A percentile compares a stretch with the other conserved stretches of the same genome.
phyloP scores from a whole-genome alignment of 768 basidiomycete species.

The Rhodotorula taiwanensis region DNA sequence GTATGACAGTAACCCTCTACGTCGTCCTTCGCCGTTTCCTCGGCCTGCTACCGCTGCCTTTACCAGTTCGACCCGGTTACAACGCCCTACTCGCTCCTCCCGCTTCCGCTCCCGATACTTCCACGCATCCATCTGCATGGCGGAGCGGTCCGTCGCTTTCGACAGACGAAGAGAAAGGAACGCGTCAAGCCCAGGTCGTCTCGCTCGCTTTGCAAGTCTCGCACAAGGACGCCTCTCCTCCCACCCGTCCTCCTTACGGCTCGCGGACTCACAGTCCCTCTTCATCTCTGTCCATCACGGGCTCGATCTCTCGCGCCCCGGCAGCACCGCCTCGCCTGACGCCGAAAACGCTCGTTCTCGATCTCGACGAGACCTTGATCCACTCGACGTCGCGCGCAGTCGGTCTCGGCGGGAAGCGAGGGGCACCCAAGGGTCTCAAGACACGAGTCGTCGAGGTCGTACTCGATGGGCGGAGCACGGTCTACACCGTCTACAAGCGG shows the following conservation, averaged over 20 bases:
- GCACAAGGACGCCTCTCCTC: neutral
- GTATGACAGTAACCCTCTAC: neutral
- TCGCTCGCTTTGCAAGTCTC: constrained; percentile 4
- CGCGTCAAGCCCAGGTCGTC: neutral
- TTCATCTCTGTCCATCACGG: neutral
- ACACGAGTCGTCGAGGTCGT: constrained; percentile 88
- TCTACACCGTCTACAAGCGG: constrained; percentile 97
- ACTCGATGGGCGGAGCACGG: constrained; percentile 73
- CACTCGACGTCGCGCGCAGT: constrained; percentile 77
- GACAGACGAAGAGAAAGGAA: neutral
- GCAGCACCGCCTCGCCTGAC: constrained; percentile 53
- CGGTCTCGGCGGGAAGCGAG: constrained; percentile 40
- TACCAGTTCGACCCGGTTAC: constrained; percentile 7
- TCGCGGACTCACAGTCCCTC: neutral
- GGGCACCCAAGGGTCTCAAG: constrained; percentile 42
- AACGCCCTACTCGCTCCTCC: constrained; percentile 18
- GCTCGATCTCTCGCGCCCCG: neutral
- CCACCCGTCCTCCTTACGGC: neutral
- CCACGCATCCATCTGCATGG: neutral
- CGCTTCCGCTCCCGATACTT: neutral
- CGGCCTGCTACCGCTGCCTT: constrained; percentile 9
- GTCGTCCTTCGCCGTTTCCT: constrained; percentile 22
- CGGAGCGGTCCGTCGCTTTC: neutral
- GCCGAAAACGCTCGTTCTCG: constrained; percentile 91
- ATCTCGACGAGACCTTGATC: constrained; percentile 96